A percentile compares a stretch with the other conserved stretches of the same genome.
These are phyloP conservation scores for Penicillium decumbens DNA, from an alignment of 2,329 filamentous ascomycete species.

Conservation along the genomic window DNA sequence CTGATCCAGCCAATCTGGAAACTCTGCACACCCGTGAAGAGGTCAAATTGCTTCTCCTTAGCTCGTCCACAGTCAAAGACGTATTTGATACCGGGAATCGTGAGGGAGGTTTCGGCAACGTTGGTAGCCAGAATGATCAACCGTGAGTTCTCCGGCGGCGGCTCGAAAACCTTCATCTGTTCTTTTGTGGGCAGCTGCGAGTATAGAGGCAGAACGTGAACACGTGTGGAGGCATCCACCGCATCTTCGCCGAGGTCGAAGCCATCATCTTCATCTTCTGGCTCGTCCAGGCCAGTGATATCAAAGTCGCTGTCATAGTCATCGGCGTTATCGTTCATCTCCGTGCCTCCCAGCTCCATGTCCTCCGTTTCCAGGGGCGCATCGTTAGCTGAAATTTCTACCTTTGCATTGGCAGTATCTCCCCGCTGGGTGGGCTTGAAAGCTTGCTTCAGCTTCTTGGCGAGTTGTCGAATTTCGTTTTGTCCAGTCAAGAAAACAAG, in stretches of 20 bases:
- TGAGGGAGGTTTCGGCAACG: constrained; percentile 93
- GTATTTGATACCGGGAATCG: constrained; percentile 90
- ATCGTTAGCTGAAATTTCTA: constrained; percentile 71
- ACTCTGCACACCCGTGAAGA: constrained; percentile 84
- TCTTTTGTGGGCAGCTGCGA: constrained; percentile 86
- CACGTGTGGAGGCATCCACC: constrained; percentile 58
- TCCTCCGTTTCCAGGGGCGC: constrained; percentile 80
- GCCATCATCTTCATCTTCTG: constrained; percentile 60
- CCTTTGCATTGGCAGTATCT: constrained; percentile 57
- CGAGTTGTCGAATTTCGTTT: constrained; percentile 81
- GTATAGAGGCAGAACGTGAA: constrained; percentile 90
- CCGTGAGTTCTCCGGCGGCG: constrained; percentile 73
- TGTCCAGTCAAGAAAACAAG: constrained; percentile 93
- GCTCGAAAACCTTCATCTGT: constrained; percentile 84
- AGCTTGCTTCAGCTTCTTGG: constrained; percentile 68
- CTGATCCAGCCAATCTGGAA: constrained; percentile 96
- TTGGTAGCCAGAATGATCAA: constrained; percentile 91
- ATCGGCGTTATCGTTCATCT: constrained; percentile 46
- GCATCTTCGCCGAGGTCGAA: constrained; percentile 63
- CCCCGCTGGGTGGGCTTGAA: constrained; percentile 53
- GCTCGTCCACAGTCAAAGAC: constrained; percentile 92
- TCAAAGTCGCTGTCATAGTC: constrained; percentile 56
- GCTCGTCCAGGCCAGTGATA: constrained; percentile 57
- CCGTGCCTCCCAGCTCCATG: constrained; percentile 67
- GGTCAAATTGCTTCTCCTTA: constrained; percentile 87